Evolutionary conservation across 495 filamentous ascomycete genomes (phyloP).

Genomic region (Parachaetomium inaequale): DNA sequence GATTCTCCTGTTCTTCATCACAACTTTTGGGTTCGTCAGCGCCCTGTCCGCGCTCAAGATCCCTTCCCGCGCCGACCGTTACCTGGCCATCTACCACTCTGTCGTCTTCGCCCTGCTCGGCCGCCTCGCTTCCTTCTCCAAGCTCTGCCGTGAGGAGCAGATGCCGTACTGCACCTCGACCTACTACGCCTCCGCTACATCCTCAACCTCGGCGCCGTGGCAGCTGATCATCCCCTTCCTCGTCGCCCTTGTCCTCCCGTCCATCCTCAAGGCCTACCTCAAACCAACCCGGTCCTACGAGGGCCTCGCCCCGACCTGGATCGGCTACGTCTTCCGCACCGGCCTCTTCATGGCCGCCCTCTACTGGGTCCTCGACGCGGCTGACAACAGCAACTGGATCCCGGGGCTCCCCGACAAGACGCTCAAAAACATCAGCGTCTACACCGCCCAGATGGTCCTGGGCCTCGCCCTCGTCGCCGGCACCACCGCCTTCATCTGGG

Average conservation of each 20-base stretch:
- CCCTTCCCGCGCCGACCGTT: constrained; percentile 56
- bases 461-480: constrained; percentile 67
- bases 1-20: constrained; percentile 86
- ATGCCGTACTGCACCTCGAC: constrained; percentile 96
- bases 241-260: constrained; percentile 68
- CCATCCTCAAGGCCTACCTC: constrained; percentile 75
- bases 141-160: constrained; percentile 94
- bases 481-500: constrained; percentile 67
- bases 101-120: constrained; percentile 77
- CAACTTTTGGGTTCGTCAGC: constrained; percentile 74
- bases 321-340: constrained; percentile 72
- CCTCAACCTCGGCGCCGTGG: constrained; percentile 91
- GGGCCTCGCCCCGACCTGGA: constrained; percentile 76
- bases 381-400: constrained; percentile 87
- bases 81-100: constrained; percentile 77
- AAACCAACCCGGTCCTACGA: constrained; percentile 74
- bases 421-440: constrained; percentile 69
- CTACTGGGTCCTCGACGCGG: constrained; percentile 88
- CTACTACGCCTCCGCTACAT: constrained; percentile 87
- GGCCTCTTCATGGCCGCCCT: constrained; percentile 71
- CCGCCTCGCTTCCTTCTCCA: constrained; percentile 79
- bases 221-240: constrained; percentile 77
- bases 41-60: constrained; percentile 72
- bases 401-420: constrained; percentile 52
- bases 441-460: constrained; percentile 70